Evolutionary conservation across 257 asterid genomes (phyloP), one percentile per base, ranked within the genome.

Genomic region (Nicotiana knightiana): DNA sequence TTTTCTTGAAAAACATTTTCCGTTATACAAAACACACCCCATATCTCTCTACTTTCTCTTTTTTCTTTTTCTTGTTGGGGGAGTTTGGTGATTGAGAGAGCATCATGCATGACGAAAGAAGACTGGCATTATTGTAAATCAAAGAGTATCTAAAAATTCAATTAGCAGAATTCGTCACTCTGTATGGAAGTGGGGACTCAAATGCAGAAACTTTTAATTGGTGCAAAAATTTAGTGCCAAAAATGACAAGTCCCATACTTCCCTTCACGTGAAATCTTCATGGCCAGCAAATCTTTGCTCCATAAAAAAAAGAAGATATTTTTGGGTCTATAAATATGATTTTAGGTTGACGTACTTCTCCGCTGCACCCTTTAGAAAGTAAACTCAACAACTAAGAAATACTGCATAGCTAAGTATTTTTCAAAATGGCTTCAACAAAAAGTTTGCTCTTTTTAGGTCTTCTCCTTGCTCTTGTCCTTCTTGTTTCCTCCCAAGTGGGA

Each of bases 21-120:
- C 24, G 24, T 21, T 21, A 21, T 21, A 21, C 24, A 21, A 21
- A 21, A 21, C 24, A 21, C 24, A 21, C 24, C 0, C 24, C 24
- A 21, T 28, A 1, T 28, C 30, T 28, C 30, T 28, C 30, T 28
- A 28, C 1, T 37, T 37, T 6, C 6, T 37, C 9, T 37, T 37
- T 6, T 35, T 35, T 0, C 0, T 35, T 35, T 35, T 35, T 35
- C 43, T 37, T 37, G 43, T 37, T 37, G 43, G 8, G 2, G 8
- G 43, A 4, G 43, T 37, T 37, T 37, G 8, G 43, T 2, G 43
- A 37, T 37, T 39, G 16, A 10, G 15, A 13, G 79, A 46, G 15
- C 79, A 13, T 71, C 79, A 71, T 71, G 61, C 61, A 71, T 48
- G 61, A 71, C 79, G 61, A 48, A 46, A 24, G 37, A 71, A 71